Evolutionary conservation across 179 eudicot species (phyloP).

Genomic region (Drosera spatulata): DNA sequence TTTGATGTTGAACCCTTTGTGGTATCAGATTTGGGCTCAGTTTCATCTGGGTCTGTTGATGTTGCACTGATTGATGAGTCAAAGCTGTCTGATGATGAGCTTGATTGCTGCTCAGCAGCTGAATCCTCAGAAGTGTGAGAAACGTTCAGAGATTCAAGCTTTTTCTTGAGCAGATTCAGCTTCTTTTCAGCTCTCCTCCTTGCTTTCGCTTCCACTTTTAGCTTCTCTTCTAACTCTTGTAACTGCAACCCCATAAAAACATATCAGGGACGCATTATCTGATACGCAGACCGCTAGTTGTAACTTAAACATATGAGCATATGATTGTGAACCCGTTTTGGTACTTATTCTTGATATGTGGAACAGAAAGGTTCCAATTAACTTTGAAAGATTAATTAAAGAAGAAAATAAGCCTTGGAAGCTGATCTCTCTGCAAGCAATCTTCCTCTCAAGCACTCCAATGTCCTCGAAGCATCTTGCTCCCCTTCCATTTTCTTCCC

Average conservation of each 20-base stretch:
- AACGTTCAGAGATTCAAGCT: constrained; percentile 41
- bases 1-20: not conserved
- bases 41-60: constrained; percentile 10
- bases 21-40: constrained; percentile 2
- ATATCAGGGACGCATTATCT: no score
- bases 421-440: constrained; percentile 64
- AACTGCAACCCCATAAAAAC: constrained; percentile 20
- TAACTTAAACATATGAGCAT: no score
- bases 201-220: constrained; percentile 42
- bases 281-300: no score
- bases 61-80: constrained; percentile 13
- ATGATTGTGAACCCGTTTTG: no score
- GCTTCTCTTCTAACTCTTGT: constrained; percentile 41
- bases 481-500: constrained; percentile 36
- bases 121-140: constrained; percentile 20
- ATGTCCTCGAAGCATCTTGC: constrained; percentile 27
- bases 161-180: constrained; percentile 40
- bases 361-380: no score
- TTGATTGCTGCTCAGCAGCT: constrained; percentile 8
- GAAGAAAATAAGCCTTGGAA: constrained; percentile 22
- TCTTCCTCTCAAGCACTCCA: constrained; percentile 78
- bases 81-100: constrained; percentile 14
- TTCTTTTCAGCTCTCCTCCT: constrained; percentile 61
- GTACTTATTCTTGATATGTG: no score
- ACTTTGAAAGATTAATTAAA: no score